Base-by-base conservation (phyloP, 768 basidiomycete genomes). In the Mycena vulgaris region DNA sequence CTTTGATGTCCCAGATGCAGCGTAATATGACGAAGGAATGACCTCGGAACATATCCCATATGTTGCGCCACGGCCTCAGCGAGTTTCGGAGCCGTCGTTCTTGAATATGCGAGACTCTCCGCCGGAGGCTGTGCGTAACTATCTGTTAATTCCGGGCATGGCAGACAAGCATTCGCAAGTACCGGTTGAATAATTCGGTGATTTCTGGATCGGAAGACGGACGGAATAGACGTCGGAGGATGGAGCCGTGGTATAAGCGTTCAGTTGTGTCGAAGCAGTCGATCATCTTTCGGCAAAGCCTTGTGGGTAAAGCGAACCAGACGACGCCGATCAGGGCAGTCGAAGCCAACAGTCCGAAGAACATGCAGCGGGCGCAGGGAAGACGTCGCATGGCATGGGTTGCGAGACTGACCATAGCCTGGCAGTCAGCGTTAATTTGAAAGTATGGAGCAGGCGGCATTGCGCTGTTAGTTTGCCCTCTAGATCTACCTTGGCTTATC, bases 51-150 rank as follows among this genome's bases (percentile, higher is more conserved):
- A 66, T 49, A 25, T 66, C 55, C 13, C n/a, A 58, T 23, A 58
- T 9, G 3, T 30, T 35, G 19, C 21, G 23, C 64, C 64, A 66
- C 16, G 64, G 64, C 16, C 30, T 14, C 11, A 58, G 33, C 3
- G 47, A 47, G 28, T 49, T 57, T 1, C 25, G 45, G 21, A 49
- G 28, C 17, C 47, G 45, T 19, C 48, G 65, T 10, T 66, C 65
- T 16, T 66, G 33, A 14, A 66, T 58, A 19, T 59, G 56, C 40
- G 56, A 66, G 27, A 40, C 65, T 39, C 25, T 31, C 11, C 37
- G 33, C 30, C 59, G 65, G 23, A 66, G 56, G 47, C 65, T 66
- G 21, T 51, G 65, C 53, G 16, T 39, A 31, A 30, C 10, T 19
- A 30, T 7, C n/a, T 27, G 16, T n/a, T 23, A 53, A 35, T 21